A percentile compares a stretch with the other conserved stretches of the same genome.
Conservation (phyloP, 768 basidiomycete species). For the Kwoniella mangroviensis region DNA sequence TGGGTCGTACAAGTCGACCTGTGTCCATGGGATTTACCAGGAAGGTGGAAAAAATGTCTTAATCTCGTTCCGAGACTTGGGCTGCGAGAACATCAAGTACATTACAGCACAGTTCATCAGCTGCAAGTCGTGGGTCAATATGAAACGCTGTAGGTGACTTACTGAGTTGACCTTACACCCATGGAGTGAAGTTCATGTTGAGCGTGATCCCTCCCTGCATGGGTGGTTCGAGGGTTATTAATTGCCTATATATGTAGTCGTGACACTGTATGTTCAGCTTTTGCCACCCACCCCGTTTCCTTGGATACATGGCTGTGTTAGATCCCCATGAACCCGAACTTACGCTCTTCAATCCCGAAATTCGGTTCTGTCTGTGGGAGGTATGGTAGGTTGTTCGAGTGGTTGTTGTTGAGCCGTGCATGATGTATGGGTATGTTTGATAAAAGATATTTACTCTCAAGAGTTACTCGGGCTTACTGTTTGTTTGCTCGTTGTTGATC, state of each 20-base stretch:
- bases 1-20: slow-evolving; percentile 10
- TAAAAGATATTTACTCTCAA: no score
- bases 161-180: slow-evolving; percentile 34
- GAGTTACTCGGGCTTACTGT: no score
- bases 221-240: slow-evolving; percentile 42
- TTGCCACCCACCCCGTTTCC: no score
- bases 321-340: not conserved
- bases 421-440: not conserved
- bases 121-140: no score
- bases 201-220: slow-evolving; percentile 28
- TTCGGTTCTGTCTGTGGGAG: slow-evolving; percentile 29
- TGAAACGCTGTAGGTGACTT: not conserved
- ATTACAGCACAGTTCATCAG: not conserved
- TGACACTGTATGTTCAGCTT: no score
- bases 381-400: slow-evolving; percentile 17
- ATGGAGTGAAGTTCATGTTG: slow-evolving; percentile 28
- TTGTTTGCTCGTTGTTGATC: no score
- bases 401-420: slow-evolving; percentile 9
- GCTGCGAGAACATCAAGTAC: slow-evolving; percentile 6
- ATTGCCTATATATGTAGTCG: slow-evolving; percentile 23
- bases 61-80: slow-evolving; percentile 33
- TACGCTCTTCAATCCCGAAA: slow-evolving; percentile 27
- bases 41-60: slow-evolving; percentile 32
- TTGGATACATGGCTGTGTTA: no score
- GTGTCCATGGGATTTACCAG: slow-evolving; percentile 30